phyloP scores from a whole-genome alignment of 164 flowering plant genomes.

The Aristolochia contorta region DNA sequence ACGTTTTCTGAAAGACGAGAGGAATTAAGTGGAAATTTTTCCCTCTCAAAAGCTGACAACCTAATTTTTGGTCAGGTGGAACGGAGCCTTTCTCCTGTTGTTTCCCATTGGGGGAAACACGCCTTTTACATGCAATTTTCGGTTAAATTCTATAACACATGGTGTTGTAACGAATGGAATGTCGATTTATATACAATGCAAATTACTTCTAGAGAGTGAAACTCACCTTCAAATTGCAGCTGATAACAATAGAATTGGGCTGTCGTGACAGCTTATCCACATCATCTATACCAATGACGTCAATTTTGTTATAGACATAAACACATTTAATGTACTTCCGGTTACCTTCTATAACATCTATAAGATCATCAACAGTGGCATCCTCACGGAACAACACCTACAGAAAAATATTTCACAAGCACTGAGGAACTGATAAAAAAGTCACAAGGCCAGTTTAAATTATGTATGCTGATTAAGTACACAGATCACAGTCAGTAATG shows the following conservation, averaged over 20 bases:
- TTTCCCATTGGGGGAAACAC: slow-evolving; percentile 11
- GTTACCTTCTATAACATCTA: slow-evolving; percentile 98
- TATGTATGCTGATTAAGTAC: too few relatives aligned
- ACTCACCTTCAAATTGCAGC: slow-evolving; percentile 88
- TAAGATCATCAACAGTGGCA: slow-evolving; percentile 98
- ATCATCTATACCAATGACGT: slow-evolving; percentile 96
- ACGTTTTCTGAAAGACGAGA: neutral
- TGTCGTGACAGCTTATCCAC: slow-evolving; percentile 91
- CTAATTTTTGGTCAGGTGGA: neutral
- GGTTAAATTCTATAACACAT: slow-evolving; percentile 97
- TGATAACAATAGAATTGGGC: slow-evolving; percentile 95
- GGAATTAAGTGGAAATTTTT: neutral
- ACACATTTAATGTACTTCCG: slow-evolving; percentile 97
- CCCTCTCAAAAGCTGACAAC: neutral
- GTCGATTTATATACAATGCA: neutral
- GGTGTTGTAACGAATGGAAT: too few relatives aligned
- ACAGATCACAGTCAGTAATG: too few relatives aligned
- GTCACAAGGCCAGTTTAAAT: too few relatives aligned
- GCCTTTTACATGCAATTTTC: slow-evolving; percentile 94
- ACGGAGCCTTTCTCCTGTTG: neutral
- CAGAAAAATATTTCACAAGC: neutral
- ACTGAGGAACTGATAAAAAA: too few relatives aligned
- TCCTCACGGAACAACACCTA: slow-evolving; percentile 94
- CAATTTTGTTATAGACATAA: slow-evolving; percentile 98
- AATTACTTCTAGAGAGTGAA: neutral